phyloP scores from a whole-genome alignment of 352 stramenopile genomes.

The Paralagenidium karlingii region DNA sequence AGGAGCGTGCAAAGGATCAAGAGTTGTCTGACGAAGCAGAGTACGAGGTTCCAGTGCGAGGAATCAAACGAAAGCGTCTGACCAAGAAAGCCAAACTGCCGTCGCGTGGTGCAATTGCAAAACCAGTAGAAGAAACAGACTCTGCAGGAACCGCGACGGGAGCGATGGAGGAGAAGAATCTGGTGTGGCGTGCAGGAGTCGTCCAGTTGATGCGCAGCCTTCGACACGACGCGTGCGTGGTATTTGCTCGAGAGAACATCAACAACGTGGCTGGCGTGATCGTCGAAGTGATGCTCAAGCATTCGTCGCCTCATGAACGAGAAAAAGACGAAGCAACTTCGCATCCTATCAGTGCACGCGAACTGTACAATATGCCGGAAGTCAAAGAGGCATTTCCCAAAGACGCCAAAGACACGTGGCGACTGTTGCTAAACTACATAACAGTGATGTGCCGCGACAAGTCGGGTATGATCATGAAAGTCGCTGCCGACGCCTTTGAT shows the following conservation, averaged over 20 bases:
- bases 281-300: slow-evolving; percentile 61
- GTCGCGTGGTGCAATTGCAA: slow-evolving; percentile 25
- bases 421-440: slow-evolving; percentile 79
- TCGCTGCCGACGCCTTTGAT: slow-evolving; percentile 55
- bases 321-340: slow-evolving; percentile 72
- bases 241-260: slow-evolving; percentile 75
- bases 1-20: slow-evolving; percentile 35
- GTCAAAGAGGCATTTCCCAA: slow-evolving; percentile 62
- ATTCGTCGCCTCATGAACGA: slow-evolving; percentile 72
- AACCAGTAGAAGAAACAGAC: neutral
- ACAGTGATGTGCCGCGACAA: slow-evolving; percentile 84
- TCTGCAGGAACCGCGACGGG: slow-evolving; percentile 5
- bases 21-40: slow-evolving; percentile 23
- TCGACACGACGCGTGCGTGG: slow-evolving; percentile 65
- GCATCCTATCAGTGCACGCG: slow-evolving; percentile 56
- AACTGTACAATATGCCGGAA: slow-evolving; percentile 53
- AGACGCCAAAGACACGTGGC: slow-evolving; percentile 72
- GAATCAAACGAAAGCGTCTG: slow-evolving; percentile 50
- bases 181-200: slow-evolving; percentile 71
- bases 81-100: slow-evolving; percentile 71
- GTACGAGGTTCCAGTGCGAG: slow-evolving; percentile 22
- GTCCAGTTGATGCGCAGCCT: slow-evolving; percentile 73
- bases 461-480: slow-evolving; percentile 81
- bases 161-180: slow-evolving; percentile 41
- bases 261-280: slow-evolving; percentile 73